These are phyloP conservation scores for Zizania latifolia DNA, from an alignment of 176 grass and related monocot species.

Conservation along the genomic window DNA sequence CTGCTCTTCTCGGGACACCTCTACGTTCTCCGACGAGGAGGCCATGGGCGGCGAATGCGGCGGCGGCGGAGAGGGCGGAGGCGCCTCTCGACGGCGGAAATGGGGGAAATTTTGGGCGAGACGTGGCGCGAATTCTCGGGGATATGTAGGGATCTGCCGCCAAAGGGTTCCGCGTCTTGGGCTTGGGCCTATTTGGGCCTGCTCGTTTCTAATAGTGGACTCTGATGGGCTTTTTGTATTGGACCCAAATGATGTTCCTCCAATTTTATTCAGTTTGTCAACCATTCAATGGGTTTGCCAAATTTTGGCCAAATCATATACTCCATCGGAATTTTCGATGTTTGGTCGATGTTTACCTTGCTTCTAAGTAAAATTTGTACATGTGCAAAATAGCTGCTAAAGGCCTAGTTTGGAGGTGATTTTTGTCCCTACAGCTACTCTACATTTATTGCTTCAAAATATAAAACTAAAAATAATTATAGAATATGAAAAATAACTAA, in stretches of 20 bases:
- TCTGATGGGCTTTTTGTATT: neutral
- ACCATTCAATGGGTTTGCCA: neutral
- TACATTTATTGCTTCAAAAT: too few species aligned
- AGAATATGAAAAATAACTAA: too few species aligned
- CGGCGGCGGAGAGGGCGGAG: neutral
- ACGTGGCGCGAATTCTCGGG: conserved; percentile 8
- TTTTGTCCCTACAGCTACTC: too few species aligned
- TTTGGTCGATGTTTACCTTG: neutral
- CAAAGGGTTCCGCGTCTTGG: neutral
- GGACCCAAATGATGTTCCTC: neutral
- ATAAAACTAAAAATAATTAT: too few species aligned
- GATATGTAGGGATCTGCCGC: neutral
- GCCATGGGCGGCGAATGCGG: conserved; percentile 14
- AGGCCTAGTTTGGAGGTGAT: too few species aligned
- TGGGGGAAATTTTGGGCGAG: neutral
- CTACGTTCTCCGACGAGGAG: conserved; percentile 22
- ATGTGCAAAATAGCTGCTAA: neutral
- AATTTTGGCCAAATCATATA: neutral
- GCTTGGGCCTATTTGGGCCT: neutral
- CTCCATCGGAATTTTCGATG: neutral
- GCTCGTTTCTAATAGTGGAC: neutral
- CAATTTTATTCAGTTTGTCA: neutral
- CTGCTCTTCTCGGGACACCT: neutral
- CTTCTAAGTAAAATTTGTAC: neutral
- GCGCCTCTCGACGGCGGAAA: neutral